These are phyloP conservation scores for Jatropha podagrica DNA, from an alignment of 441 rosid species.

Conservation along the genomic window DNA sequence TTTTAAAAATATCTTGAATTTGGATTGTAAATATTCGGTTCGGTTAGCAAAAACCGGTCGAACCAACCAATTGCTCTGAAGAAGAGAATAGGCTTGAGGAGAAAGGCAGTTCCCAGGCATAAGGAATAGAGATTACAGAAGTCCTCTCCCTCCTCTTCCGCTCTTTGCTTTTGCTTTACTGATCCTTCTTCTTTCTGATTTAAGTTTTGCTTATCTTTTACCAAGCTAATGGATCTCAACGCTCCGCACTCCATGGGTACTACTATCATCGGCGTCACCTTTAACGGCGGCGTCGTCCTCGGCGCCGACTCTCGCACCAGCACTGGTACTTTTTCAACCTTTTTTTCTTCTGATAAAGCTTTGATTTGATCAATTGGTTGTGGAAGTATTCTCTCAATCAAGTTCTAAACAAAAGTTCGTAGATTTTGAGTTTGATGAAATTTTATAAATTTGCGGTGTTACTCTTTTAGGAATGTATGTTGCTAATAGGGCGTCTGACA, in stretches of 20 bases:
- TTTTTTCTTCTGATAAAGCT: neutral
- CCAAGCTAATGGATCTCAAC: constrained; percentile 21
- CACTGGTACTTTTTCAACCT: constrained; percentile 53
- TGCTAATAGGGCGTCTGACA: constrained; percentile 94
- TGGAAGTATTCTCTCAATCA: neutral
- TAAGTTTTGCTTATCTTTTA: neutral
- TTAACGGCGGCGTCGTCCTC: constrained; percentile 90
- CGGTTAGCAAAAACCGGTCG: too few species aligned
- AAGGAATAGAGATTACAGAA: neutral
- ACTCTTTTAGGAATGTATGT: constrained; percentile 70
- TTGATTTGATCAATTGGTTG: neutral
- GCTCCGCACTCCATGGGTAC: constrained; percentile 94
- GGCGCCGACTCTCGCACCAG: constrained; percentile 98
- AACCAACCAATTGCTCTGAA: too few species aligned
- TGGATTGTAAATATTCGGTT: too few species aligned
- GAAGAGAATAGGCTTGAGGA: constrained; percentile 3
- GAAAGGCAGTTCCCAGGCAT: constrained; percentile 3
- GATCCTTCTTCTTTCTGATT: neutral
- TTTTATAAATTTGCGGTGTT: neutral
- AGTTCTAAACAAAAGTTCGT: too few species aligned
- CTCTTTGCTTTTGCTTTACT: neutral
- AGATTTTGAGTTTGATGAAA: neutral
- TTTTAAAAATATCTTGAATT: too few species aligned
- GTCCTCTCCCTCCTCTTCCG: neutral
- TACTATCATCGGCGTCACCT: constrained; percentile 90